Conservation (phyloP, 352 stramenopile genomes). For the Phytophthora boehmeriae region DNA sequence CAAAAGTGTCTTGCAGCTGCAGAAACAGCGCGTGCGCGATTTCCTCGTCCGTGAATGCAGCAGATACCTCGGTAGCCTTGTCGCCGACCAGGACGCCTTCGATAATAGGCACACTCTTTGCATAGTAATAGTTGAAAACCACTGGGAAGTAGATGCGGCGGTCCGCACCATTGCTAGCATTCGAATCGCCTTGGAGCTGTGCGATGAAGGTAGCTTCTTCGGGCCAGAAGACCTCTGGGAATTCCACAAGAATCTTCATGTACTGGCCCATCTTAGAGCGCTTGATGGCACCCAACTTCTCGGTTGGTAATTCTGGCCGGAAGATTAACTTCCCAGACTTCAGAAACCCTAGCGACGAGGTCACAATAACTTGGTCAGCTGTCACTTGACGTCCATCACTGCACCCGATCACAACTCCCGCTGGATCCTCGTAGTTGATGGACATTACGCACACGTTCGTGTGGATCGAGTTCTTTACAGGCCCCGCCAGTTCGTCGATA, state of each 20-base stretch:
- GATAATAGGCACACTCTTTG: constrained; percentile 59
- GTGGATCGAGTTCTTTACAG: constrained; percentile 38
- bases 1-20: constrained; percentile 56
- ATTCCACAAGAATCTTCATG: constrained; percentile 81
- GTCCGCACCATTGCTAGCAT: constrained; percentile 5
- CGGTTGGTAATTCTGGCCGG: constrained; percentile 42
- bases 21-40: constrained; percentile 51
- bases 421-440: constrained; percentile 32
- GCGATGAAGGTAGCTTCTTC: constrained; percentile 49
- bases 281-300: constrained; percentile 52
- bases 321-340: constrained; percentile 56
- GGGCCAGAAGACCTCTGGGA: constrained; percentile 67
- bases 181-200: constrained; percentile 24
- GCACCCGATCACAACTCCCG: constrained; percentile 42
- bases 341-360: constrained; percentile 58
- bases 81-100: constrained; percentile 60
- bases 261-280: constrained; percentile 70
- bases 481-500: constrained; percentile 38
- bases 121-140: constrained; percentile 64
- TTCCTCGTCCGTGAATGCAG: constrained; percentile 43
- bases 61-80: constrained; percentile 43
- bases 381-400: constrained; percentile 23
- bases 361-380: constrained; percentile 60
- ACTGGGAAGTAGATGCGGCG: constrained; percentile 55
- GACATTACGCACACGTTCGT: constrained; percentile 33